Evolutionary conservation across 163 green algal genomes (phyloP), one percentile per base, ranked within the genome.

Genomic region (Scenedesmus sp.): DNA sequence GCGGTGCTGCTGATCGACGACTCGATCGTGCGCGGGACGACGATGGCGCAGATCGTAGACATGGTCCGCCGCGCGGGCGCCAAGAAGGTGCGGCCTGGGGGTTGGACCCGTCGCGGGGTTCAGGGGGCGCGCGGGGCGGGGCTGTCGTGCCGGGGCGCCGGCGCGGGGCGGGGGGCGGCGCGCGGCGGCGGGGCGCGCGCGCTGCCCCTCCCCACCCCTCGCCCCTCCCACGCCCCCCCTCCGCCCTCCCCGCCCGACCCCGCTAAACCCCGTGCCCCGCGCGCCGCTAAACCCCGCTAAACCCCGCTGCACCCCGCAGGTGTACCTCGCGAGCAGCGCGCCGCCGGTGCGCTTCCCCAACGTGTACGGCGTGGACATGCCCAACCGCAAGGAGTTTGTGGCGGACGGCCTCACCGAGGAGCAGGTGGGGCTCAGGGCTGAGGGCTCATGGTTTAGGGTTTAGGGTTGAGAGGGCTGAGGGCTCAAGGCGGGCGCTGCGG

Each of bases 361-460:
- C 86, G 96, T 99, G 65, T 99, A 99, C 77, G 96, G 96, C 45
- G 95, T 99, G 62, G 96, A 99, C 88, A 96, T 99, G 94, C 96
- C 96, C 66, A 96, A 83, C 63, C 77, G 89, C 47, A 90, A 92
- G 80, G 96, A 99, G 89, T 98, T 99, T 88, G 93, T 98, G 45
- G 95, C 95, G 4, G 86, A 95, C 69, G 88, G 91, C 22, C 86
- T 96, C n/a, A 94, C 78, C 1, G 92, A 95, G 71, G 90, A 95
- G 29, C 62, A 91, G 82, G 86, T 90, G 71, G 62, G 75, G 94
- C 14, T 26, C 7, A 45, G 20, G n/a, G n/a, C n/a, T n/a, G n/a
- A n/a, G n/a, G n/a, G n/a, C n/a, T n/a, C n/a, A n/a, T n/a, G n/a
- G n/a, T n/a, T n/a, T n/a, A n/a, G n/a, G n/a, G n/a, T n/a, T n/a